A percentile compares a stretch with the other conserved stretches of the same genome.
These are phyloP conservation scores for Lepidopterella palustris DNA, from an alignment of 495 filamentous ascomycete species.

Conservation along the genomic window DNA sequence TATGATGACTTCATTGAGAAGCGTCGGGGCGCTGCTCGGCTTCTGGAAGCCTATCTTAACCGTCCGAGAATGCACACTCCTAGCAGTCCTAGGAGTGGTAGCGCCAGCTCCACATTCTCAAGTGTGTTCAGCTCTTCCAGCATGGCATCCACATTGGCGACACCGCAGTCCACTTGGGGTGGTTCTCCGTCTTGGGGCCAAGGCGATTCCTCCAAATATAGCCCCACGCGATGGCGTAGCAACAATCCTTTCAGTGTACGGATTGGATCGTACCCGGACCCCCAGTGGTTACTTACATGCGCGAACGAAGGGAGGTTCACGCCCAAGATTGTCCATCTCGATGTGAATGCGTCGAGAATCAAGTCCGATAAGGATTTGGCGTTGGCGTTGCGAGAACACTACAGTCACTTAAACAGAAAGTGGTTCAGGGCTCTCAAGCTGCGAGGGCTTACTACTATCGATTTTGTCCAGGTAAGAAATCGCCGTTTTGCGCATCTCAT, in stretches of 20 bases:
- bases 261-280: constrained; percentile 12
- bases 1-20: constrained; percentile 39
- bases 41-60: constrained; percentile 34
- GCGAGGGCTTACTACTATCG: constrained; percentile 33
- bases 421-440: constrained; percentile 28
- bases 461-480: constrained; percentile 31
- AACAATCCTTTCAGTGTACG: constrained; percentile 16
- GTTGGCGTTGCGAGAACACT: constrained; percentile 29
- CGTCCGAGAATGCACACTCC: constrained; percentile 22
- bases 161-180: constrained; percentile 20
- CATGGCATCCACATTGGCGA: constrained; percentile 19
- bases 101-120: constrained; percentile 27
- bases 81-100: constrained; percentile 23
- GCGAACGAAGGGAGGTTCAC: constrained; percentile 33
- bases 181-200: constrained; percentile 16
- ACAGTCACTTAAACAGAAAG: constrained; percentile 29
- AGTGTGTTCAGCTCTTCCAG: constrained; percentile 20
- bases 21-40: constrained; percentile 34
- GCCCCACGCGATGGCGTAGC: constrained; percentile 13
- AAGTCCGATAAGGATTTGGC: constrained; percentile 34
- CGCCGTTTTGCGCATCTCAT: too few species aligned
- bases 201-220: constrained; percentile 18
- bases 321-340: constrained; percentile 28
- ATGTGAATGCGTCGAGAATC: constrained; percentile 20
- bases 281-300: constrained; percentile 28